Evolutionary conservation across 768 basidiomycete genomes (phyloP), one percentile per base, ranked within the genome.

Genomic region (Strobilomyces confusus): DNA sequence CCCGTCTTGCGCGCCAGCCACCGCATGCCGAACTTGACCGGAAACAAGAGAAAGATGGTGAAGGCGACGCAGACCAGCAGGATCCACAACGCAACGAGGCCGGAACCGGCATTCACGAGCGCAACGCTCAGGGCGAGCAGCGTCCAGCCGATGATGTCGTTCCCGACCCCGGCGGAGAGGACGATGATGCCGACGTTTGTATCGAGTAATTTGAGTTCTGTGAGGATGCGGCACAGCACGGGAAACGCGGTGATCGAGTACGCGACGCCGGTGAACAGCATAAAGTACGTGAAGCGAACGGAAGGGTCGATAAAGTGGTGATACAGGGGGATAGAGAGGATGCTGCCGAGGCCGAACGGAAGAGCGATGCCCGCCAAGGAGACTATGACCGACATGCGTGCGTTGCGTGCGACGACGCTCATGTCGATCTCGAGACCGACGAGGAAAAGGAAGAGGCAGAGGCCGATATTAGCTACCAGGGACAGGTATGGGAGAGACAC

Each of bases 161-260:
- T 88, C 7, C 86, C 92, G 4, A 98, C 91, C 11, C 95, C 95
- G 0, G 95, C 93, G 2, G 90, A 90, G 20, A 99, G 80, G 1
- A 94, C 94, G 23, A 97, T 84, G 54, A 97, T 86, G 6, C 95
- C 97, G 34, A 99, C 92, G 0, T 84, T 86, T 0, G 92, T 97
- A 55, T 94, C 89, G 56, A 98, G 77, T 2, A 99, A 75, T 69
- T 94, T 93, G 49, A 95, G 81, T 65, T 97, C 94, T 2, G 88
- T 89, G 43, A 98, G 75, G 70, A 97, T 89, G 57, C 94, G 79
- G 69, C 89, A 92, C 8, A 93, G 75, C 2, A 93, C 87, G 1
- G 92, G 90, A 57, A 92, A 91, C 0, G 89, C 90, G 0, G 89
- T 92, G 63, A 92, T 92, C 4, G 87, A 86, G 73, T 86, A 93